Base-by-base conservation (phyloP, 192 early-diverging fungal species). In the Entomortierella chlamydospora region DNA sequence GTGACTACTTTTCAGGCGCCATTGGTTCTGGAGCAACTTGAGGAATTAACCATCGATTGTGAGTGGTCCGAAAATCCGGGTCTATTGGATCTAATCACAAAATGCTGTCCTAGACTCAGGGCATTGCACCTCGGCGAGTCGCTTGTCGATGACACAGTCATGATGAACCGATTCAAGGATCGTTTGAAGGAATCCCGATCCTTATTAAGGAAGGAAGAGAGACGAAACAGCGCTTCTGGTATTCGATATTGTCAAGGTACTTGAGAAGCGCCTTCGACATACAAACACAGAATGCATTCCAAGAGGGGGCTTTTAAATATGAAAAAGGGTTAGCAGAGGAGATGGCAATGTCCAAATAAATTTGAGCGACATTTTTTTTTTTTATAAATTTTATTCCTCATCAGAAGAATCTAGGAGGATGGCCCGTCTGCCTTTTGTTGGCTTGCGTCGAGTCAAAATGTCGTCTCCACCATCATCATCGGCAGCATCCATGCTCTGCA, bases 401-500 rank as follows among this genome's bases (percentile, higher is more conserved):
- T 77, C 73, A 30, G 65, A 68, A 13, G 63, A 61, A 55, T 69
- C 66, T 17, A 77, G 34, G 8, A 77, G 25, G 22, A 77, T 69
- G 5, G 67, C 55, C 5, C 67, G 53, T 52, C 60, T 50, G 2
- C 26, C 45, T 58, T 60, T 73, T 22, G 43, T 47, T 26, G 61
- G 60, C 17, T 45, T 54, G 26, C 61, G 65, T 17, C 26, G 34
- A 33, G 61, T 56, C 45, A 62, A 6, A 0, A 6, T 37, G 2
- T 74, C 60, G 9, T 77, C 59, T 15, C 68, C 72, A 12, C 64
- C 73, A 8, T 68, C 73, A 42, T 57, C 26, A 29, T 39, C 29
- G 1, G n/a, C 26, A 17, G 6, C 53, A 22, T 11, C 39, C 30
- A 47, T n/a, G 5, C 42, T 25, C 4, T 43, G 30, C 20, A 64